Percentiles rank a stretch among this genome's conserved stretches.
phyloP scores from a whole-genome alignment of 1,284 basidiomycete genomes.

The Sphagnurus paluster region DNA sequence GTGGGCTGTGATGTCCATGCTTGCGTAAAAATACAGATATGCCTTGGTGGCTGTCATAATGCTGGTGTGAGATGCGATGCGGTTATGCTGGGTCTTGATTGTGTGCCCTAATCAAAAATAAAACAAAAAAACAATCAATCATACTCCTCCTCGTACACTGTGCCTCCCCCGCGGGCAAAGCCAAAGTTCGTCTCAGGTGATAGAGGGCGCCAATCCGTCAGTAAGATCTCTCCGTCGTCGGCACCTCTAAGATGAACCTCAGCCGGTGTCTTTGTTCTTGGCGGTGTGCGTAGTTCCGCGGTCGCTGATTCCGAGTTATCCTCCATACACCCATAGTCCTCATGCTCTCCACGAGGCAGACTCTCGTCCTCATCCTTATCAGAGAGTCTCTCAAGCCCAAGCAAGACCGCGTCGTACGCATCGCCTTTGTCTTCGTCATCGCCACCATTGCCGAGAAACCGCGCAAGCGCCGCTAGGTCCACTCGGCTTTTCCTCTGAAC shows the following conservation, averaged over 20 bases:
- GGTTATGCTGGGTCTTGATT: background rate
- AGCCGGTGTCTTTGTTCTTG: background rate
- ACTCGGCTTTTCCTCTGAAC: slow-evolving; percentile 29
- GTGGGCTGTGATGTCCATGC: too few relatives aligned
- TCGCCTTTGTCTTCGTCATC: slow-evolving; percentile 19
- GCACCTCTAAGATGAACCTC: background rate
- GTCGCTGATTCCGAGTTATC: background rate
- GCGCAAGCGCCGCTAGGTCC: slow-evolving; percentile 36
- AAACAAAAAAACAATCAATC: slow-evolving; percentile 24
- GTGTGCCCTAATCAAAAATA: background rate
- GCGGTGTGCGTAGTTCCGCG: background rate
- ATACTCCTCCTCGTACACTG: slow-evolving; percentile 35
- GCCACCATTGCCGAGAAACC: slow-evolving; percentile 27
- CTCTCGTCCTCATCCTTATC: slow-evolving; percentile 19
- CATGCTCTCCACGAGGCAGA: background rate
- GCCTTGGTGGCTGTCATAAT: background rate
- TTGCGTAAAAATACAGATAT: background rate
- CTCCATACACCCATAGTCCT: slow-evolving; percentile 1
- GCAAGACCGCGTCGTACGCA: slow-evolving; percentile 15
- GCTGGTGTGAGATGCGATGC: background rate
- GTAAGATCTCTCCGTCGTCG: slow-evolving; percentile 23
- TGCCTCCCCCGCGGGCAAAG: slow-evolving; percentile 18
- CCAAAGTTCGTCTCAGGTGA: slow-evolving; percentile 27
- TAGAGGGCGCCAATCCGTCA: slow-evolving; percentile 34
- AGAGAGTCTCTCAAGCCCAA: slow-evolving; percentile 23